Evolutionary conservation across 192 early-diverging fungal species (phyloP).

Genomic region (Mortierella claussenii): DNA sequence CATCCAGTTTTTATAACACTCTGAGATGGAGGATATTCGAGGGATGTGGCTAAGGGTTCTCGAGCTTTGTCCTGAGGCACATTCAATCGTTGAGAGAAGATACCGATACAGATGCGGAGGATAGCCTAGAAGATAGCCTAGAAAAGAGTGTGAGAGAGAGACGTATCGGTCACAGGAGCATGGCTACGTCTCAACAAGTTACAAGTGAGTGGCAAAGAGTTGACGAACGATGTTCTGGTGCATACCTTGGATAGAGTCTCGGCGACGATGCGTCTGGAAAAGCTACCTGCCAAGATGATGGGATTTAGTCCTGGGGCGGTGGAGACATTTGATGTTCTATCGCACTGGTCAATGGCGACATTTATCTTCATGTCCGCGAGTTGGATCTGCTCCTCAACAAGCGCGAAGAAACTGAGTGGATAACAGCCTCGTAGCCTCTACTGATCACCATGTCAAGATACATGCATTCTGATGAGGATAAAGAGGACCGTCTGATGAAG

Average conservation of each 20-base stretch:
- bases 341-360: background rate
- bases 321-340: background rate
- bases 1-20: too few relatives aligned
- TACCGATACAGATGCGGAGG: too few relatives aligned
- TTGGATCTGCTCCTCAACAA: background rate
- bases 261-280: background rate
- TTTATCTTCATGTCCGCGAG: background rate
- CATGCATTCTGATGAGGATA: background rate
- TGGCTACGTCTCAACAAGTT: too few relatives aligned
- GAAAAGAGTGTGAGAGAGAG: too few relatives aligned
- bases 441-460: background rate
- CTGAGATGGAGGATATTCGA: too few relatives aligned
- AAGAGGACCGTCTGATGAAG: background rate
- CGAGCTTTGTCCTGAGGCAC: too few relatives aligned
- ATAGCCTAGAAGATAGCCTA: too few relatives aligned
- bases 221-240: background rate
- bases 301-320: background rate
- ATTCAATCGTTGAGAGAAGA: too few relatives aligned
- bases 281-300: background rate
- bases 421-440: background rate
- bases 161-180: too few relatives aligned
- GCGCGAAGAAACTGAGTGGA: background rate
- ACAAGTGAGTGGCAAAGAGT: background rate
- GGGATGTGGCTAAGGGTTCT: too few relatives aligned
- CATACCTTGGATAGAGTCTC: background rate